These are phyloP conservation scores for Aspergillus felis DNA, from an alignment of 2,329 filamentous ascomycete genomes.

Conservation along the genomic window DNA sequence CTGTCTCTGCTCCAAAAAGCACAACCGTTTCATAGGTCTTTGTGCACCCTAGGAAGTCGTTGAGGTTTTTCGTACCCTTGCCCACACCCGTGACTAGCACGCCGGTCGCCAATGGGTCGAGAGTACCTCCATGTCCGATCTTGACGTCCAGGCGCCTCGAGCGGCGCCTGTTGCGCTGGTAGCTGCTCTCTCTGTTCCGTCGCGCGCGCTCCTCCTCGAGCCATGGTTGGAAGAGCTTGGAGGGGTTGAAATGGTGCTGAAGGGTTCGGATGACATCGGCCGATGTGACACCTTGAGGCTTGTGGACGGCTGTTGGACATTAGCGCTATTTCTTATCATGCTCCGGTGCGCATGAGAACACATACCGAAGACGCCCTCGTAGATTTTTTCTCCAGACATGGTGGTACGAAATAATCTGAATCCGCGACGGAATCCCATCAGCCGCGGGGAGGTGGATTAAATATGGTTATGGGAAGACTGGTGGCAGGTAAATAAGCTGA, in stretches of 20 bases:
- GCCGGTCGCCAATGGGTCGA: slow-evolving; percentile 90
- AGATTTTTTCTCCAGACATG: slow-evolving; percentile 46
- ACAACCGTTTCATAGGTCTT: slow-evolving; percentile 91
- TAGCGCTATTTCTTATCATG: neutral
- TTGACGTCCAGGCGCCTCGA: slow-evolving; percentile 70
- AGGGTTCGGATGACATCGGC: slow-evolving; percentile 87
- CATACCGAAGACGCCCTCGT: slow-evolving; percentile 50
- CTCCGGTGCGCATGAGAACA: neutral
- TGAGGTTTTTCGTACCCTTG: slow-evolving; percentile 77
- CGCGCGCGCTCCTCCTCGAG: slow-evolving; percentile 60
- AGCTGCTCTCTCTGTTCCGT: slow-evolving; percentile 54
- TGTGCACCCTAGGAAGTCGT: slow-evolving; percentile 77
- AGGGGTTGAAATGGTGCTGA: slow-evolving; percentile 78
- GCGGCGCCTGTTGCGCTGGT: slow-evolving; percentile 58
- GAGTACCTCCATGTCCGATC: slow-evolving; percentile 91
- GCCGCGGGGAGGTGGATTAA: slow-evolving; percentile 11
- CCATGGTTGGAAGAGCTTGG: slow-evolving; percentile 72
- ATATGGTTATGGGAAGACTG: neutral
- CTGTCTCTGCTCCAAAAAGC: slow-evolving; percentile 86
- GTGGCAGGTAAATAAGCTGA: neutral
- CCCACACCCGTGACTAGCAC: slow-evolving; percentile 87
- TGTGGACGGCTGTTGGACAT: slow-evolving; percentile 71
- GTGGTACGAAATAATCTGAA: slow-evolving; percentile 30
- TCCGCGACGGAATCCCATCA: slow-evolving; percentile 29
- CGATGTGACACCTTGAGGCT: slow-evolving; percentile 80